phyloP scores from a whole-genome alignment of 805 yeast genomes.

The Yamadazyma sp. region DNA sequence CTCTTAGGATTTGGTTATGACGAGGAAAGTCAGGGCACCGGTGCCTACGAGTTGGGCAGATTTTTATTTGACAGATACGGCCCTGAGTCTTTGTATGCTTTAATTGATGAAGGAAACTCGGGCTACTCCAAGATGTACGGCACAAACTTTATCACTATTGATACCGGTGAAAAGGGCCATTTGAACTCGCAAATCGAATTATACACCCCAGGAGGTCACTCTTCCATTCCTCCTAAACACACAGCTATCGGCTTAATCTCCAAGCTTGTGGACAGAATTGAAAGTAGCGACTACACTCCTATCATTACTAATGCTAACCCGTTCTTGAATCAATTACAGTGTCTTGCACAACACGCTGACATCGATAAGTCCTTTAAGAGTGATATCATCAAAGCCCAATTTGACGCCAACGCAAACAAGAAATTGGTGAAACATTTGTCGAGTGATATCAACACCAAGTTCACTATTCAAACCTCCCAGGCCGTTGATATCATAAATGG shows the following conservation, averaged over 20 bases:
- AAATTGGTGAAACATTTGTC: constrained; percentile 35
- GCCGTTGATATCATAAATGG: constrained; percentile 49
- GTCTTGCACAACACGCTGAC: constrained; percentile 46
- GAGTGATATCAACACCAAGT: constrained; percentile 27
- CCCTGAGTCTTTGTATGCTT: constrained; percentile 40
- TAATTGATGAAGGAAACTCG: constrained; percentile 44
- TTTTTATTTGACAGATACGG: constrained; percentile 40
- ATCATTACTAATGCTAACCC: constrained; percentile 46
- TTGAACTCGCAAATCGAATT: constrained; percentile 41
- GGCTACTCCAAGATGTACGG: constrained; percentile 29
- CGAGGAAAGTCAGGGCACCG: constrained; percentile 47
- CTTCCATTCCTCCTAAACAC: constrained; percentile 50
- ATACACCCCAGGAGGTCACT: constrained; percentile 51
- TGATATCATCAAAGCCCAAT: constrained; percentile 40
- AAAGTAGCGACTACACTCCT: constrained; percentile 35
- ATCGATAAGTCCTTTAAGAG: constrained; percentile 32
- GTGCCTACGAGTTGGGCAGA: constrained; percentile 35
- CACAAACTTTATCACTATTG: constrained; percentile 42
- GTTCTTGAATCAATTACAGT: constrained; percentile 41
- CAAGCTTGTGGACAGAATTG: constrained; percentile 39
- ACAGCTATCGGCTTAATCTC: constrained; percentile 50
- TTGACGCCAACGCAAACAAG: constrained; percentile 36
- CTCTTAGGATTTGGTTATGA: constrained; percentile 51
- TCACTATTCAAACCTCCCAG: constrained; percentile 46
- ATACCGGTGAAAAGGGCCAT: constrained; percentile 51